Evolutionary conservation across 768 basidiomycete species (phyloP).

Genomic region (Grammothele lineata): DNA sequence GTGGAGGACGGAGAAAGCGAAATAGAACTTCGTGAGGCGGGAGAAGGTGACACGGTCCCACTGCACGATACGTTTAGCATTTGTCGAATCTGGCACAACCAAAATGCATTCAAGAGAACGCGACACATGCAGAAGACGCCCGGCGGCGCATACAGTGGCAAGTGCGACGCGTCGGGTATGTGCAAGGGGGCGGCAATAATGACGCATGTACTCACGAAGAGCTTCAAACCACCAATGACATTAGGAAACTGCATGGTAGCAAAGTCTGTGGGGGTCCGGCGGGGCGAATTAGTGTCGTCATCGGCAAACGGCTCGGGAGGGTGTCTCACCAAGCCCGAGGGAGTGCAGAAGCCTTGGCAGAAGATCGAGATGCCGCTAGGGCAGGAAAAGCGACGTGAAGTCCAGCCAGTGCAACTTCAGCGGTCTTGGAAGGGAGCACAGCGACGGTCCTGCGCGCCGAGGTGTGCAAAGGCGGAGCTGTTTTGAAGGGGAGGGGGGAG

Average conservation of each 20-base stretch:
- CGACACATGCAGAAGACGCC: too few relatives aligned
- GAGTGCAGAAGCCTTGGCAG: constrained; percentile 16
- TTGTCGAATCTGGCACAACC: too few relatives aligned
- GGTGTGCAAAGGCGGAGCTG: constrained; percentile 14
- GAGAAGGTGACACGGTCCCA: constrained; percentile 71
- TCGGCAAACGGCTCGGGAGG: too few relatives aligned
- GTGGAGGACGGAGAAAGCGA: constrained; percentile 61
- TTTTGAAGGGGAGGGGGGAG: constrained; percentile 22
- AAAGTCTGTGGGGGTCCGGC: neutral
- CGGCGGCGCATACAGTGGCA: neutral
- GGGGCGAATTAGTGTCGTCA: neutral
- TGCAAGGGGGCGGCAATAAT: too few relatives aligned
- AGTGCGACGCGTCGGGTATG: too few relatives aligned
- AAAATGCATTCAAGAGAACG: too few relatives aligned
- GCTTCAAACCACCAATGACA: constrained; percentile 12
- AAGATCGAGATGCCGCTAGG: constrained; percentile 39
- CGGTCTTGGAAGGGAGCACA: constrained; percentile 11
- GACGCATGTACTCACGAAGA: constrained; percentile 13
- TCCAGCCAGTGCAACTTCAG: constrained; percentile 24
- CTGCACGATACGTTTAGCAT: constrained; percentile 29
- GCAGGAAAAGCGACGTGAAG: constrained; percentile 27
- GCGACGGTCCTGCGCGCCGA: constrained; percentile 33
- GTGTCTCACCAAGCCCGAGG: constrained; percentile 5
- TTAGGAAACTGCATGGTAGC: neutral
- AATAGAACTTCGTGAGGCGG: constrained; percentile 59